phyloP scores from a whole-genome alignment of 2,329 filamentous ascomycete species.

The Penicillium psychrosexuale region DNA sequence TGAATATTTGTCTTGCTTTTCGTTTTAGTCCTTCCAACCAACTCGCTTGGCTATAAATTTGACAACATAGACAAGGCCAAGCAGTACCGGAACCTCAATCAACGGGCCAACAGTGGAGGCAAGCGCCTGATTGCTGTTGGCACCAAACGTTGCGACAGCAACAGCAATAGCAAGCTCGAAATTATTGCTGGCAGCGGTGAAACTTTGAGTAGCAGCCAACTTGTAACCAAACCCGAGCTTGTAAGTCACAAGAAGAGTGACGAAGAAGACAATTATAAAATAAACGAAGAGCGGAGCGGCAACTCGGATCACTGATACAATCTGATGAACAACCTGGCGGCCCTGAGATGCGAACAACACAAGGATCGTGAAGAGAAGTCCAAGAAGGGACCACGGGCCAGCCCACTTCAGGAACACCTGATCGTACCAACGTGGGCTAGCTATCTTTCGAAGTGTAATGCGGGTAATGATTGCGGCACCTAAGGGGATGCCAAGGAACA shows the following conservation, averaged over 20 bases:
- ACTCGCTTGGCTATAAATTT: conserved; percentile 35
- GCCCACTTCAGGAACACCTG: conserved; percentile 65
- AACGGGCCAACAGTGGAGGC: conserved; percentile 80
- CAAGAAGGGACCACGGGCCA: conserved; percentile 73
- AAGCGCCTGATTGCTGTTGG: conserved; percentile 73
- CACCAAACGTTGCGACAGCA: conserved; percentile 75
- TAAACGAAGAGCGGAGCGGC: conserved; percentile 79
- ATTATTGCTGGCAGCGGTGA: conserved; percentile 88
- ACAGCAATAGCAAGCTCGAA: conserved; percentile 91
- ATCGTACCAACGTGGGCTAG: conserved; percentile 60
- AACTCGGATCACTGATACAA: conserved; percentile 77
- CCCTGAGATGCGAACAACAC: conserved; percentile 84
- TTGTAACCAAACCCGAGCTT: conserved; percentile 71
- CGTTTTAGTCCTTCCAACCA: conserved; percentile 12
- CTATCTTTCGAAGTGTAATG: conserved; percentile 56
- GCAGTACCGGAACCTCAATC: conserved; percentile 79
- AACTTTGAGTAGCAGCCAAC: conserved; percentile 71
- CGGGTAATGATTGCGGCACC: conserved; percentile 76
- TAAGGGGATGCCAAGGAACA: conserved; percentile 81
- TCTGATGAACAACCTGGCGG: conserved; percentile 71
- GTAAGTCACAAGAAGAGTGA: conserved; percentile 61
- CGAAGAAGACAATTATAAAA: conserved; percentile 70
- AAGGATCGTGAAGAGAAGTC: conserved; percentile 80
- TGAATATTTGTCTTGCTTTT: not conserved
- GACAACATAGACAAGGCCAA: conserved; percentile 73